Conservation (phyloP, 2,329 filamentous ascomycete genomes). For the Diplodia intermedia region DNA sequence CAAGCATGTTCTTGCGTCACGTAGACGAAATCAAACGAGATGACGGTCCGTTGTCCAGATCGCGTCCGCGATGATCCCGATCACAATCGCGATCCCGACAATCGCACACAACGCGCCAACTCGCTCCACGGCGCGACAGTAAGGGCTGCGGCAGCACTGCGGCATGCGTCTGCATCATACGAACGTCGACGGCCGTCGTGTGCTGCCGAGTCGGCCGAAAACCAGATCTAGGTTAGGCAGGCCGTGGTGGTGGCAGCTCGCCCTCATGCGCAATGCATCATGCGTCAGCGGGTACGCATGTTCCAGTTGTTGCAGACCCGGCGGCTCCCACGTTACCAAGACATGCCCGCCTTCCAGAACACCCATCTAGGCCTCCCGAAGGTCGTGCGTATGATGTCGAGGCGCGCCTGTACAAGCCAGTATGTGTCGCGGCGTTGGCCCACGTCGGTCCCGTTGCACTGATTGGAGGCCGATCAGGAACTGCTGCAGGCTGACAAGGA, state of each 20-base stretch:
- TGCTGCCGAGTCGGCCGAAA: neutral
- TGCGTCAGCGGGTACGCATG: neutral
- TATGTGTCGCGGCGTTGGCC: neutral
- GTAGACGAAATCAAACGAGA: neutral
- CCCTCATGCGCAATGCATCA: neutral
- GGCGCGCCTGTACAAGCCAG: neutral
- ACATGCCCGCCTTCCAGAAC: neutral
- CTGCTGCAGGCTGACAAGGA: neutral
- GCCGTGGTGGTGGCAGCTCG: neutral
- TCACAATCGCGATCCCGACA: constrained; percentile 2
- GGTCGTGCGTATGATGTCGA: neutral
- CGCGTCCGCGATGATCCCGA: neutral
- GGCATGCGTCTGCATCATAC: neutral
- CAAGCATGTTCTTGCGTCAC: constrained; percentile 2
- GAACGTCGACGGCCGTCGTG: neutral
- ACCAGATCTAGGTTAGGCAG: neutral
- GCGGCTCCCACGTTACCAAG: neutral
- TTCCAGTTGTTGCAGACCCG: neutral
- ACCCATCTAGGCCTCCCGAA: neutral
- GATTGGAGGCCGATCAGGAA: neutral
- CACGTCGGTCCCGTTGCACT: neutral
- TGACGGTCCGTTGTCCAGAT: neutral
- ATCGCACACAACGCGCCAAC: neutral
- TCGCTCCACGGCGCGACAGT: neutral
- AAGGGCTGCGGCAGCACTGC: neutral